Conservation (phyloP, 176 grass and related monocot species). For the maize (Zea mays) region Zm-B73-REFERENCE-NAM-5.0 NC_050098.1:193129001-193129500, state of each 20-base stretch:
- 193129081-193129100: background rate
- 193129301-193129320: background rate
- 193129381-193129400: slow-evolving; percentile 4
- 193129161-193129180: background rate
- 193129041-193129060: too few relatives aligned
- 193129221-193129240: background rate
- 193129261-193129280: background rate
- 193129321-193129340: background rate
- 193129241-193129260: background rate
- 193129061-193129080: background rate
- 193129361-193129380: background rate
- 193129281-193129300: background rate
- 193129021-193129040: too few relatives aligned
- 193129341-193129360: background rate
- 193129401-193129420: background rate
- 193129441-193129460: slow-evolving; percentile 11
- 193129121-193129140: background rate
- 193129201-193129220: background rate
- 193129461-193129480: slow-evolving; percentile 68
- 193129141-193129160: background rate
- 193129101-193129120: background rate
- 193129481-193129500: slow-evolving; percentile 82
- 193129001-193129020: too few relatives aligned
- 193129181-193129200: background rate
- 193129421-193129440: slow-evolving; percentile 5